Percentiles rank a stretch among this genome's conserved stretches.
Evolutionary conservation across 805 yeast species (phyloP).

Genomic region (Isabelozyma pseudorhagii): DNA sequence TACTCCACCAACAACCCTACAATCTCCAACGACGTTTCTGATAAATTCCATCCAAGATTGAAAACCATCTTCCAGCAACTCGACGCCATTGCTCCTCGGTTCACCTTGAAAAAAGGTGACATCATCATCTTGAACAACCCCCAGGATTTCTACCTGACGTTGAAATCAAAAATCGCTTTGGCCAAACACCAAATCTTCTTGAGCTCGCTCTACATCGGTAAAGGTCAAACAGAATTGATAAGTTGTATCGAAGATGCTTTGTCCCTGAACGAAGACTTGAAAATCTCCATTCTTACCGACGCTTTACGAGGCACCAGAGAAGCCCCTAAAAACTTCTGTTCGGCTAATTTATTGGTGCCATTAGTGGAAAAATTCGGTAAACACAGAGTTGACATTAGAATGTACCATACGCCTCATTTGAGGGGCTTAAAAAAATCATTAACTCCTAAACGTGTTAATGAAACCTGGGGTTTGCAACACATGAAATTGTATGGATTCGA

Average conservation of each 20-base stretch:
- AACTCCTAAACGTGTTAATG: constrained; percentile 83
- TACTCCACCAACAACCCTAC: constrained; percentile 28
- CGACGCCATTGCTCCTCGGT: constrained; percentile 66
- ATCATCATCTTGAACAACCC: constrained; percentile 68
- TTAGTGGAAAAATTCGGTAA: constrained; percentile 63
- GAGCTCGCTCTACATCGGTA: constrained; percentile 85
- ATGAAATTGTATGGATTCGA: constrained; percentile 97
- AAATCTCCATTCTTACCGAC: constrained; percentile 75
- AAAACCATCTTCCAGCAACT: constrained; percentile 47
- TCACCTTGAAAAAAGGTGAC: constrained; percentile 52
- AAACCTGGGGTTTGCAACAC: constrained; percentile 91
- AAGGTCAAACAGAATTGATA: constrained; percentile 72
- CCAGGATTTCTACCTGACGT: constrained; percentile 59
- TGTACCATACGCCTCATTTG: constrained; percentile 88
- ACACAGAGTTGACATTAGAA: constrained; percentile 69
- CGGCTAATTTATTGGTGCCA: constrained; percentile 71
- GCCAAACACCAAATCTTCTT: constrained; percentile 73
- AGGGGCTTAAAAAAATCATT: constrained; percentile 60
- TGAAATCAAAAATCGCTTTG: constrained; percentile 57
- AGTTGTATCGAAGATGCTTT: constrained; percentile 61
- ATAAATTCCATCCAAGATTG: constrained; percentile 43
- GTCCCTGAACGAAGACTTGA: constrained; percentile 52
- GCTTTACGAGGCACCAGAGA: constrained; percentile 93
- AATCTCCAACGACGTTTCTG: constrained; percentile 12
- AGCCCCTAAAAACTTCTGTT: constrained; percentile 64